Evolutionary conservation across 2,329 filamentous ascomycete species (phyloP).

Genomic region (Bipolaris zeicola): DNA sequence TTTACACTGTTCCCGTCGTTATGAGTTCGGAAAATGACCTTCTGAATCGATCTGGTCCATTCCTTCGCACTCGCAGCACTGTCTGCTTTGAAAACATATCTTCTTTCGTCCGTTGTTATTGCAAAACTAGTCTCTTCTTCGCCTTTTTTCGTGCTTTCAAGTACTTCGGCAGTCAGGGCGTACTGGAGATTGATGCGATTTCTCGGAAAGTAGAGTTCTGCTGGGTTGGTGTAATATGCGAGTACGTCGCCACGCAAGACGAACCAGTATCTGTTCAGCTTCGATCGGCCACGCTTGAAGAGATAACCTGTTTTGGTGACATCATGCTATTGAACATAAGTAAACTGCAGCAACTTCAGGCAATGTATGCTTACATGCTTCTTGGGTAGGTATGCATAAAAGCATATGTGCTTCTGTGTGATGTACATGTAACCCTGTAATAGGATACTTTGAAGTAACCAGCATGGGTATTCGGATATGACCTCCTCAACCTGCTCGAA

Average conservation of each 20-base stretch:
- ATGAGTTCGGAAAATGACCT: slow-evolving; percentile 92
- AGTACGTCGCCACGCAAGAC: slow-evolving; percentile 88
- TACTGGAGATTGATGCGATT: slow-evolving; percentile 93
- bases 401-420: slow-evolving; percentile 89
- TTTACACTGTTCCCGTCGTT: slow-evolving; percentile 98
- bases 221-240: slow-evolving; percentile 83
- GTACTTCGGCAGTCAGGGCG: slow-evolving; percentile 81
- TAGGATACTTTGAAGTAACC: slow-evolving; percentile 87
- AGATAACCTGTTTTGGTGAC: slow-evolving; percentile 87
- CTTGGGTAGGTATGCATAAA: slow-evolving; percentile 96
- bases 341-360: neutral
- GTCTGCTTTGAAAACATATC: slow-evolving; percentile 87
- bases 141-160: slow-evolving; percentile 68
- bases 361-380: slow-evolving; percentile 68
- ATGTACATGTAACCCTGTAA: slow-evolving; percentile 97
- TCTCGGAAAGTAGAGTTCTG: slow-evolving; percentile 87
- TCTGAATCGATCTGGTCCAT: slow-evolving; percentile 93
- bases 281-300: slow-evolving; percentile 84
- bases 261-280: slow-evolving; percentile 94
- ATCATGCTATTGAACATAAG: slow-evolving; percentile 38
- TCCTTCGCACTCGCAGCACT: slow-evolving; percentile 87
- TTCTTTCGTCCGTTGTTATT: slow-evolving; percentile 80
- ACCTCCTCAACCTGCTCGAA: slow-evolving; percentile 84
- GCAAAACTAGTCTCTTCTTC: slow-evolving; percentile 79
- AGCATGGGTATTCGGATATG: slow-evolving; percentile 91